phyloP scores from a whole-genome alignment of 306 rosid genomes.

The Acacia acuminata region DNA sequence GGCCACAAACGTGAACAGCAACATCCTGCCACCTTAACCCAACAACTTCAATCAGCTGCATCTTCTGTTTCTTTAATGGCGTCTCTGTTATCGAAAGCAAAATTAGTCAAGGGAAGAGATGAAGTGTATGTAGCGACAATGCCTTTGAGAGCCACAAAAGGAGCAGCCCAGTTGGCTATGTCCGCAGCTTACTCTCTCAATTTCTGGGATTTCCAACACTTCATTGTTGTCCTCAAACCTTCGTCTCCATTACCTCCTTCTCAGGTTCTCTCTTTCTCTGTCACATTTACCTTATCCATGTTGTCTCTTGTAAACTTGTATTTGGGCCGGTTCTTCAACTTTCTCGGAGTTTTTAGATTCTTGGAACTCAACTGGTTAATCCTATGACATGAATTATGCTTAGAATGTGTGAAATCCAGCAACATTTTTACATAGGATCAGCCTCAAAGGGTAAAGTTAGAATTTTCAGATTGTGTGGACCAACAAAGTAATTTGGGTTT shows the following conservation, averaged over 20 bases:
- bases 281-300: neutral
- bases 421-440: neutral
- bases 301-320: no score
- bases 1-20: neutral
- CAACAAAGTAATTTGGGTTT: neutral
- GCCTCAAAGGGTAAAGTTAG: neutral
- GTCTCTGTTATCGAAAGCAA: slow-evolving; percentile 31
- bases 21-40: neutral
- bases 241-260: slow-evolving; percentile 40
- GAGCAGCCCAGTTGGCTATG: slow-evolving; percentile 77
- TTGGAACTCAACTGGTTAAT: neutral
- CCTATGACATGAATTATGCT: neutral
- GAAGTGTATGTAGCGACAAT: slow-evolving; percentile 84
- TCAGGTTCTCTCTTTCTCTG: slow-evolving; percentile 52
- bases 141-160: slow-evolving; percentile 84
- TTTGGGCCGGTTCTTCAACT: neutral
- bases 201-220: slow-evolving; percentile 85
- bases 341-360: neutral
- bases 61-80: slow-evolving; percentile 40
- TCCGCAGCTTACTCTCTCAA: slow-evolving; percentile 74
- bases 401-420: neutral
- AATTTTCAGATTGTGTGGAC: neutral
- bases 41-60: neutral
- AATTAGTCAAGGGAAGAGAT: slow-evolving; percentile 45
- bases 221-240: slow-evolving; percentile 80